Base-by-base conservation (phyloP, 2,329 filamentous ascomycete genomes). In the Septoria linicola region DNA sequence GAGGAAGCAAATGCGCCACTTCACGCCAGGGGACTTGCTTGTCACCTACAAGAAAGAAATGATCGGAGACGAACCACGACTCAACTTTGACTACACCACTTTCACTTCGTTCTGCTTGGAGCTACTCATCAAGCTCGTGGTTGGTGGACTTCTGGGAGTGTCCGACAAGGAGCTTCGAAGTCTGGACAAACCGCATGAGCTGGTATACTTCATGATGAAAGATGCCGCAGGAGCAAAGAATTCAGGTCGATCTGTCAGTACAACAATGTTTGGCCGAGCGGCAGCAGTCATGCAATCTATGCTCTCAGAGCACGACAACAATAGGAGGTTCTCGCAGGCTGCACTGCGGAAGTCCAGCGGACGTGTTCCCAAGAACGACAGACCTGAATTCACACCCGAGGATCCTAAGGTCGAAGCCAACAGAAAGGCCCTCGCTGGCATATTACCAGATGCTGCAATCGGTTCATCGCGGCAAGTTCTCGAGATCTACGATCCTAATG, bases 41-140 rank as follows among this genome's bases (percentile, higher is more conserved):
- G 23, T 41, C 5, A 55, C 44, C 3, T 45, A 51, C 30, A 48
- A 43, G 17, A 41, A 53, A n/a, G 23, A 49, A 6, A 11, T 58
- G 11, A 41, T 51, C 3, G 20, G 41, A 1, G 53, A 49, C 16
- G 55, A 58, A 34, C 41, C 46, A 7, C 41, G 40, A 4, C 25
- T 58, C 21, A 58, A 51, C 53, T 55, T 58, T 49, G 49, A 58
- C 46, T 55, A 53, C 42, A 13, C 34, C 8, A 39, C 19, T 36
- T 58, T 58, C 47, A 42, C 41, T 25, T 14, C 10, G 5, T 27
- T 37, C 11, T 47, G 43, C 17, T 8, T 25, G 3, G 43, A 25
- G 10, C 14, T 32, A 20, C 16, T 40, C 14, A 30, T 17, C 36
- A 25, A 41, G 21, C 20, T 41, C 30, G 16, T 48, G 4, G 10